Base-by-base conservation (phyloP, 2,329 filamentous ascomycete genomes). In the Cercospora berteroae region DNA sequence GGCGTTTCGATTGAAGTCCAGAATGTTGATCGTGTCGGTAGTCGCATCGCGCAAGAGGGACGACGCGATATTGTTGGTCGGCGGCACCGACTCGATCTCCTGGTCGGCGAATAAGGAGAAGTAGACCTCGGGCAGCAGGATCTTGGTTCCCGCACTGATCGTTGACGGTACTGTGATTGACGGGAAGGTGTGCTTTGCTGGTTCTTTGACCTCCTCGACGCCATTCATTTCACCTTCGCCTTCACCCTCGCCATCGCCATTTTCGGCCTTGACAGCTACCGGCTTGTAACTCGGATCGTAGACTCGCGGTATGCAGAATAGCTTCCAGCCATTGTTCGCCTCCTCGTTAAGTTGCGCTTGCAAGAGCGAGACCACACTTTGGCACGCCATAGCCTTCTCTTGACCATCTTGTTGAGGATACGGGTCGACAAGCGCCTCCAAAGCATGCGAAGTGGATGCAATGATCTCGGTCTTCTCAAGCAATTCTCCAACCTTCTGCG, bases 391-490 rank as follows among this genome's bases (percentile, higher is more conserved):
- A 25, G 87, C 87, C 73, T 88, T 88, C 20, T 88, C 84, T 58
- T 87, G 85, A 64, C 89, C 87, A 5, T 85, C 84, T n/a, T 75
- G 66, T 8, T 76, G 77, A 2, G 83, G 88, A 77, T 94, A 97
- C 1, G 94, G 93, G 73, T 97, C 92, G 60, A 98, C 92, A 64
- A 97, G 82, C 29, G 89, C 85, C 77, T 97, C 94, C 39, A 98
- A 85, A 2, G 91, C 86, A 77, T 97, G 92, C 10, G 92, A 91
- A 70, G 95, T 93, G 2, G 90, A 92, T 10, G 94, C 93, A 74
- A 98, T 96, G 71, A 98, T 93, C 65, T 95, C 94, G 1, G 95
- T 98, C 83, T 96, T 97, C 71, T 96, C 92, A 77, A 99, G 88
- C 63, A 98, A 83, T 57, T 91, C 89, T 1, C 86, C 85, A 2